These are phyloP conservation scores for Microdochium paspali DNA, from an alignment of 2,329 filamentous ascomycete species.

Conservation along the genomic window DNA sequence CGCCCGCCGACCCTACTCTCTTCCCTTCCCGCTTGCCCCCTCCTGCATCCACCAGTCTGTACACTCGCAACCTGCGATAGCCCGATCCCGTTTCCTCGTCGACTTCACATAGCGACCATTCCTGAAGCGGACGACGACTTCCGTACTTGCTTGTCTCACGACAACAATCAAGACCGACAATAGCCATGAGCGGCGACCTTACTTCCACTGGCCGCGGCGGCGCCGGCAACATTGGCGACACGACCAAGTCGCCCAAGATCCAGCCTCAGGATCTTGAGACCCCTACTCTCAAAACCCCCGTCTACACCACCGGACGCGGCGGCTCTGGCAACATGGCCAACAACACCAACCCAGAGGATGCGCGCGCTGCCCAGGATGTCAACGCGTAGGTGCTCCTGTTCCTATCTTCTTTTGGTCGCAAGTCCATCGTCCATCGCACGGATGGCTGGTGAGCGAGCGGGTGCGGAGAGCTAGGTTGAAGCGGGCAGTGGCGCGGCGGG, in stretches of 20 bases:
- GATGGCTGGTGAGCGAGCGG: no score
- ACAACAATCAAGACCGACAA: not conserved
- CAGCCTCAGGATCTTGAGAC: slow-evolving; percentile 63
- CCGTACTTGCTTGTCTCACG: no score
- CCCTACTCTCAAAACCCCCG: slow-evolving; percentile 71
- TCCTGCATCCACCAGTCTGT: no score
- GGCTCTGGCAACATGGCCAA: slow-evolving; percentile 81
- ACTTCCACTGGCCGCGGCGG: slow-evolving; percentile 69
- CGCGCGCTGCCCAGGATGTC: slow-evolving; percentile 77
- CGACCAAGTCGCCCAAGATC: slow-evolving; percentile 34
- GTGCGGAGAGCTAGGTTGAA: no score
- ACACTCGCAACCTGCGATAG: no score
- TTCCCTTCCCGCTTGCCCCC: not conserved
- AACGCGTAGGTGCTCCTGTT: slow-evolving; percentile 43
- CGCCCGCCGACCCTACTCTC: not conserved
- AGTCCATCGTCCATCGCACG: no score
- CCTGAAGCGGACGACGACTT: no score
- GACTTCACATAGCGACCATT: no score
- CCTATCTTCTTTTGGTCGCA: slow-evolving; percentile 12
- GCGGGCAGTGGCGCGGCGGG: no score
- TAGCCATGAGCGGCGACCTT: slow-evolving; percentile 28
- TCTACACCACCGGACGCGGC: slow-evolving; percentile 84
- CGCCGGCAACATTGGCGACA: slow-evolving; percentile 62
- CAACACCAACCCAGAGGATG: slow-evolving; percentile 61
- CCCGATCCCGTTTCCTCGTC: no score